phyloP scores from a whole-genome alignment of 2,329 filamentous ascomycete species.

The Didymella lethalis region DNA sequence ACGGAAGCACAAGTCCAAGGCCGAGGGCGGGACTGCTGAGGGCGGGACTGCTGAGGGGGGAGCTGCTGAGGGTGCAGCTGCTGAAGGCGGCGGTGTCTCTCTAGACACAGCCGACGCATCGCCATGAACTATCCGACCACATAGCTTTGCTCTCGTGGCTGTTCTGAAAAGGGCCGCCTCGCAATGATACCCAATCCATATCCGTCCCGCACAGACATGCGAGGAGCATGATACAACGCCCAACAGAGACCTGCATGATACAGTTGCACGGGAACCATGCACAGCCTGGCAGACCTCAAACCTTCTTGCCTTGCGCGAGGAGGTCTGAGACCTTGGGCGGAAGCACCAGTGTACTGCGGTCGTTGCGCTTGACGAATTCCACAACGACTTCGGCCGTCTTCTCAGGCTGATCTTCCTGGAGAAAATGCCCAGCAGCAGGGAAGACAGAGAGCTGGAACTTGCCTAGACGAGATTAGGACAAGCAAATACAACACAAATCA shows the following conservation, averaged over 20 bases:
- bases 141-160: neutral
- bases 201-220: conserved; percentile 2
- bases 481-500: conserved; percentile 5
- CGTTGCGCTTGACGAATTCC: conserved; percentile 92
- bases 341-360: conserved; percentile 81
- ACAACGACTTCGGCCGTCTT: conserved; percentile 85
- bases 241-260: neutral
- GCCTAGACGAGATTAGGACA: conserved; percentile 58
- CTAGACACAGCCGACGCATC: conserved; percentile 28
- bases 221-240: neutral
- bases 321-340: conserved; percentile 81
- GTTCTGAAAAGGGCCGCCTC: neutral
- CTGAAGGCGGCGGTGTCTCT: conserved; percentile 19
- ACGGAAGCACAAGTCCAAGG: conserved; percentile 51
- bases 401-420: conserved; percentile 93
- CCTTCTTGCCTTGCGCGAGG: conserved; percentile 59
- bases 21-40: conserved; percentile 33
- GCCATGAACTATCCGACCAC: conserved; percentile 26
- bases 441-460: conserved; percentile 97
- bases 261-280: neutral
- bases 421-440: conserved; percentile 93
- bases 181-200: conserved; percentile 22
- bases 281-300: conserved; percentile 39
- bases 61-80: conserved; percentile 4
- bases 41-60: conserved; percentile 29